Evolutionary conservation across 228 moss, liverwort and hornwort genomes (phyloP).

Genomic region (Sphagnum fallax): DNA sequence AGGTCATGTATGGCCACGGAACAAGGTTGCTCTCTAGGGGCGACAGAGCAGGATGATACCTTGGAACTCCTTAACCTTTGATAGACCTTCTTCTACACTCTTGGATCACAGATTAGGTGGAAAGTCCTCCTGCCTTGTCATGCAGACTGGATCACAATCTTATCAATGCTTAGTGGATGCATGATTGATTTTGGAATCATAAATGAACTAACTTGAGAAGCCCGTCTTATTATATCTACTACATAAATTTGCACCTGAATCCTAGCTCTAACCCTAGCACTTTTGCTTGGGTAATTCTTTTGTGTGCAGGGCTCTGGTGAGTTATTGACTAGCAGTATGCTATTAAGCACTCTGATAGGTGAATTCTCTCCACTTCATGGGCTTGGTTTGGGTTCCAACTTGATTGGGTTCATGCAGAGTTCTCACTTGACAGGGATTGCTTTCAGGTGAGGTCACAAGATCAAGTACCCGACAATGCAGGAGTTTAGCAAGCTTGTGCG

Average conservation of each 20-base stretch:
- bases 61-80: not conserved
- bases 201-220: not conserved
- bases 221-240: too few species aligned
- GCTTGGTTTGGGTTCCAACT: not conserved
- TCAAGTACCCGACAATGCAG: slow-evolving; percentile 31
- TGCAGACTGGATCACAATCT: too few species aligned
- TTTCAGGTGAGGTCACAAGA: slow-evolving; percentile 15
- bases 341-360: too few species aligned
- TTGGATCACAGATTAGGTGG: not conserved
- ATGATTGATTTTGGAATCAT: not conserved
- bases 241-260: too few species aligned
- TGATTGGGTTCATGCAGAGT: slow-evolving; percentile 4
- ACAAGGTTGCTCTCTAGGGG: not conserved
- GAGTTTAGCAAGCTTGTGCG: slow-evolving; percentile 74
- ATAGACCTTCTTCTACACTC: not conserved
- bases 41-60: not conserved
- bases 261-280: too few species aligned
- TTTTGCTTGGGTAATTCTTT: too few species aligned
- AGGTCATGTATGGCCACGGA: not conserved
- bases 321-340: too few species aligned
- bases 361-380: too few species aligned
- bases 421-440: slow-evolving; percentile 9
- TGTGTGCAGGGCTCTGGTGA: too few species aligned
- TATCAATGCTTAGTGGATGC: not conserved
- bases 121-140: too few species aligned